Conservation (phyloP, 1,284 basidiomycete species). For the Rhizoctonia solani region DNA sequence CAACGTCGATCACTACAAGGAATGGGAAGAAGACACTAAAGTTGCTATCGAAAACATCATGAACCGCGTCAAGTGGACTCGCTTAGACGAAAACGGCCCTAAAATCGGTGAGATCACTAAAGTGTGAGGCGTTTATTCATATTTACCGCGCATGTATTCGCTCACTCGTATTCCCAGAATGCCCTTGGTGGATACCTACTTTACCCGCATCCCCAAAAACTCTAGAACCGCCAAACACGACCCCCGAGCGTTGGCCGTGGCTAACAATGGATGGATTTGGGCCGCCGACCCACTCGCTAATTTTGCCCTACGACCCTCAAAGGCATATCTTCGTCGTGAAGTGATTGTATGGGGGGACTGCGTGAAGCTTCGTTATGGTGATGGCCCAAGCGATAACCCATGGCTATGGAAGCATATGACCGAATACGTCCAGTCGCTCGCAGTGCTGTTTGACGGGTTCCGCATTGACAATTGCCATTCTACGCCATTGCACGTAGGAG, state of each 20-base stretch:
- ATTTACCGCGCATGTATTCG: constrained; percentile 1
- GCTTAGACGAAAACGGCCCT: constrained; percentile 82
- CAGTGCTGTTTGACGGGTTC: constrained; percentile 89
- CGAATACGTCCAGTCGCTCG: constrained; percentile 80
- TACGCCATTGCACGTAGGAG: constrained; percentile 93
- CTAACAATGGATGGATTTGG: constrained; percentile 99
- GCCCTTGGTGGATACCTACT: constrained; percentile 86
- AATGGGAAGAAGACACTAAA: constrained; percentile 82
- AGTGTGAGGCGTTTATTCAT: constrained; percentile 55
- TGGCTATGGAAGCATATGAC: constrained; percentile 96
- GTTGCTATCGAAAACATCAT: constrained; percentile 74
- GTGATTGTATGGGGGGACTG: constrained; percentile 98
- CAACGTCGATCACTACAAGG: constrained; percentile 84
- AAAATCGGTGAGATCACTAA: constrained; percentile 79
- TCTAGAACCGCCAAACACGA: constrained; percentile 61
- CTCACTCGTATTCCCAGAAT: constrained; percentile 52
- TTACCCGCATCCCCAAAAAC: constrained; percentile 74
- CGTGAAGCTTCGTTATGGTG: constrained; percentile 94
- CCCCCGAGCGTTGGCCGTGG: constrained; percentile 74
- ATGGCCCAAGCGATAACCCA: constrained; percentile 77
- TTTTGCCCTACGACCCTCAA: constrained; percentile 94
- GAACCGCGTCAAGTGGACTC: constrained; percentile 77
- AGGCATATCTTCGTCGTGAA: constrained; percentile 92
- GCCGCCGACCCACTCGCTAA: constrained; percentile 91
- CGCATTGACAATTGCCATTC: constrained; percentile 98